These are phyloP conservation scores for Sporothrix brasiliensis DNA, from an alignment of 2,329 filamentous ascomycete species.

Conservation along the genomic window DNA sequence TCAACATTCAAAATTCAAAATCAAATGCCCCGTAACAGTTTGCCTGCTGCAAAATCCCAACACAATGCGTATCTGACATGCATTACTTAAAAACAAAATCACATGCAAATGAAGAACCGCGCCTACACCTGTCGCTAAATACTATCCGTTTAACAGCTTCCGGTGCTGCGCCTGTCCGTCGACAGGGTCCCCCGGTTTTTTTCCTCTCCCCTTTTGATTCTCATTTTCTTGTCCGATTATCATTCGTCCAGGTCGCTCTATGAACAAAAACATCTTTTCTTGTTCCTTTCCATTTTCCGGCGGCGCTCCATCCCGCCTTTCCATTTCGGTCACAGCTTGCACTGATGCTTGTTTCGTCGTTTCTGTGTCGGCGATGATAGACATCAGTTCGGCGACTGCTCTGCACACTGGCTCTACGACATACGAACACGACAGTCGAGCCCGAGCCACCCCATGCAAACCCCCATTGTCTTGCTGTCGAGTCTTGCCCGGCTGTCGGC, in stretches of 20 bases:
- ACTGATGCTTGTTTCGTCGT: neutral
- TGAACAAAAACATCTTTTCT: too few species aligned
- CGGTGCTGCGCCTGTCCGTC: neutral
- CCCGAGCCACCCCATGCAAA: neutral
- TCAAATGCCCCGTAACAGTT: too few species aligned
- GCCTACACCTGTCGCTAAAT: neutral
- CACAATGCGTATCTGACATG: neutral
- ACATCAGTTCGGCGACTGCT: neutral
- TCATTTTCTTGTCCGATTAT: too few species aligned
- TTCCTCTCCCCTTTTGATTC: neutral
- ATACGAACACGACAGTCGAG: too few species aligned
- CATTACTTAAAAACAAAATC: neutral
- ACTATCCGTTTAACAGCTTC: conserved; percentile 2
- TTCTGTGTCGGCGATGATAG: neutral
- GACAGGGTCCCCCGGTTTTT: neutral
- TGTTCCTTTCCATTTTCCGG: neutral
- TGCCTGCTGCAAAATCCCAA: neutral
- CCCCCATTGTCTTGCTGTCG: conserved; percentile 5
- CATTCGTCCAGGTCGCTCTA: too few species aligned
- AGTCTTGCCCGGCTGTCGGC: neutral
- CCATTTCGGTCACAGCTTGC: too few species aligned
- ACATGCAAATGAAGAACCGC: neutral
- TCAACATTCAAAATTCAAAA: too few species aligned
- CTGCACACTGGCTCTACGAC: neutral
- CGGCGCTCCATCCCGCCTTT: neutral